Percentiles rank a stretch among this genome's conserved stretches.
Conservation (phyloP, 1,284 basidiomycete genomes). For the Tremellales sp. region DNA sequence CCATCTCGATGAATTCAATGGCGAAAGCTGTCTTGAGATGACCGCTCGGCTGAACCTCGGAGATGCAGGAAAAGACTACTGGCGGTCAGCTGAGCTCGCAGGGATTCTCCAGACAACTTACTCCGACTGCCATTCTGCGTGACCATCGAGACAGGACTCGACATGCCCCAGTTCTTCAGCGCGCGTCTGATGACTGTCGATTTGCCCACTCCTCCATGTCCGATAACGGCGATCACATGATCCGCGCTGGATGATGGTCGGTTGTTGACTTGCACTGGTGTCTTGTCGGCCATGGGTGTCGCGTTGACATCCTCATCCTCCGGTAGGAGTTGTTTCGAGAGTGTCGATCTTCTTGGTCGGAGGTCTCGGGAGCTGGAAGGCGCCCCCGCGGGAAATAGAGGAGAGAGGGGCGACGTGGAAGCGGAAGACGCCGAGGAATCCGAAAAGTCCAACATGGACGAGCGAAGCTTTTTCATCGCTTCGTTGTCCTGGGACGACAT, state of each 20-base stretch:
- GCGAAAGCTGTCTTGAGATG: conserved; percentile 28
- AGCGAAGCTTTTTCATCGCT: conserved; percentile 37
- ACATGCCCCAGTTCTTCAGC: conserved; percentile 38
- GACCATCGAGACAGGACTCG: conserved; percentile 18
- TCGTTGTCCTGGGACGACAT: conserved; percentile 33
- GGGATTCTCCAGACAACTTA: conserved; percentile 3
- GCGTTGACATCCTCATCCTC: background rate
- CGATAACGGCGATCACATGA: conserved; percentile 44
- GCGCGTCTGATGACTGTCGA: conserved; percentile 41
- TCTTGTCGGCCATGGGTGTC: background rate
- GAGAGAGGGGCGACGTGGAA: conserved; percentile 15
- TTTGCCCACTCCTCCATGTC: conserved; percentile 42
- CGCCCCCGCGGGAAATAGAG: conserved; percentile 10
- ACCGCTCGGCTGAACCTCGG: conserved; percentile 37
- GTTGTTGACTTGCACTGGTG: too few relatives aligned
- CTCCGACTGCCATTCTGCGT: conserved; percentile 18
- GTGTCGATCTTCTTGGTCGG: conserved; percentile 20
- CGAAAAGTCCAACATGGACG: conserved; percentile 27
- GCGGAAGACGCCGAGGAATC: conserved; percentile 16
- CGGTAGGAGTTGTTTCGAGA: conserved; percentile 12
- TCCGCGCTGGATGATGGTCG: conserved; percentile 12
- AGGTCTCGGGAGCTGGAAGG: background rate
- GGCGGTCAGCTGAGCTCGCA: background rate
- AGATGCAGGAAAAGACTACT: conserved; percentile 33
- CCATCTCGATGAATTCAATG: conserved; percentile 45